Conservation (phyloP, 306 rosid species). For the Vigna mungo region DNA sequence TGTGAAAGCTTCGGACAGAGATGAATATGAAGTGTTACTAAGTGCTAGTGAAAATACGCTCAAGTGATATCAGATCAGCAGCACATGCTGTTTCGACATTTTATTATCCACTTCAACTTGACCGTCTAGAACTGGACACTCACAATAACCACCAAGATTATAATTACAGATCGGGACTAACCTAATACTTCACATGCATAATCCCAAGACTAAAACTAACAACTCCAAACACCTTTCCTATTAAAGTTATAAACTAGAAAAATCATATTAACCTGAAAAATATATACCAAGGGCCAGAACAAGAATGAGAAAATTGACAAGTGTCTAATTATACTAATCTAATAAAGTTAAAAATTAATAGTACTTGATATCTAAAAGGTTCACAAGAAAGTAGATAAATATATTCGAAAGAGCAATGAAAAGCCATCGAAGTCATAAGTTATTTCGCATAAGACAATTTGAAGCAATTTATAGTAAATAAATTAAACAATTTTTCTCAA, state of each 20-base stretch:
- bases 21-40: not conserved
- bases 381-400: slow-evolving; percentile 27
- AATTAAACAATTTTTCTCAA: slow-evolving; percentile 47
- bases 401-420: slow-evolving; percentile 34
- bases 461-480: slow-evolving; percentile 43
- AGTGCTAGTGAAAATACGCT: no score
- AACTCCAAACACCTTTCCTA: slow-evolving; percentile 22
- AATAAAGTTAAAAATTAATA: slow-evolving; percentile 16
- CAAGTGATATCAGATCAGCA: no score
- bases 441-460: slow-evolving; percentile 34
- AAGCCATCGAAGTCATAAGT: slow-evolving; percentile 33
- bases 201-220: slow-evolving; percentile 5
- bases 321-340: slow-evolving; percentile 8
- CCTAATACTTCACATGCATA: not conserved
- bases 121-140: not conserved
- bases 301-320: not conserved
- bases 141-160: not conserved
- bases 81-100: not conserved
- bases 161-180: not conserved
- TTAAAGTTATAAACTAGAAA: slow-evolving; percentile 17
- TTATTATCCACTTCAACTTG: not conserved
- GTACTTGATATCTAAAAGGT: slow-evolving; percentile 25
- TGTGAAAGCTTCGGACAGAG: not conserved
- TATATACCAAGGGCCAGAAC: not conserved
- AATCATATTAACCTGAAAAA: slow-evolving; percentile 18